Percentiles rank a stretch among this genome's conserved stretches.
Evolutionary conservation across 2,329 filamentous ascomycete species (phyloP).

Genomic region (Alternaria consortialis): DNA sequence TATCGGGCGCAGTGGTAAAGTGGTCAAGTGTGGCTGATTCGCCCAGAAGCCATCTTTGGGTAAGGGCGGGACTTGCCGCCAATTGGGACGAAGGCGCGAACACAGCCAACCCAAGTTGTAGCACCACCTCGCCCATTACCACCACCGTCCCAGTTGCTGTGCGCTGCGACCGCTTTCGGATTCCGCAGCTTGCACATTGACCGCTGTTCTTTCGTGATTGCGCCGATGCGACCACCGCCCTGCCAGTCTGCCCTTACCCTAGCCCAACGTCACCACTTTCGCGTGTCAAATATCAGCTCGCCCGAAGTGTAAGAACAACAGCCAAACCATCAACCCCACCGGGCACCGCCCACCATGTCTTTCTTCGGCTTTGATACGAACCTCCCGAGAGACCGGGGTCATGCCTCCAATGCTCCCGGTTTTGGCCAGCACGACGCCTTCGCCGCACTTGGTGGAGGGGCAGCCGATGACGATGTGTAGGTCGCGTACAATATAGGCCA

Average conservation of each 20-base stretch:
- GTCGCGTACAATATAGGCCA: slow-evolving; percentile 31
- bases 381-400: slow-evolving; percentile 69
- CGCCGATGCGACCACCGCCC: slow-evolving; percentile 12
- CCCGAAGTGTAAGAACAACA: slow-evolving; percentile 6
- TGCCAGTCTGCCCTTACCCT: slow-evolving; percentile 1
- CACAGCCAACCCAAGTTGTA: neutral
- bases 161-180: neutral
- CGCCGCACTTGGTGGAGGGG: slow-evolving; percentile 74
- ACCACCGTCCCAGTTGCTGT: neutral
- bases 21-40: slow-evolving; percentile 25
- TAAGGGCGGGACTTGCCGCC: slow-evolving; percentile 18
- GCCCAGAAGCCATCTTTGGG: slow-evolving; percentile 9
- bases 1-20: slow-evolving; percentile 9
- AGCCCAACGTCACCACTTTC: slow-evolving; percentile 32
- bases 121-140: slow-evolving; percentile 13
- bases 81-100: slow-evolving; percentile 4
- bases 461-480: slow-evolving; percentile 68
- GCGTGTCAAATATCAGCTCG: slow-evolving; percentile 13
- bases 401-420: slow-evolving; percentile 75
- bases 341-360: slow-evolving; percentile 68
- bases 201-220: neutral
- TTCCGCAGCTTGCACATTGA: neutral
- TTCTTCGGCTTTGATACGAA: slow-evolving; percentile 89
- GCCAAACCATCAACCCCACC: slow-evolving; percentile 10
- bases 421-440: slow-evolving; percentile 93